Conservation (phyloP, 805 yeast genomes). For the Saccharomycopsis sp. region DNA sequence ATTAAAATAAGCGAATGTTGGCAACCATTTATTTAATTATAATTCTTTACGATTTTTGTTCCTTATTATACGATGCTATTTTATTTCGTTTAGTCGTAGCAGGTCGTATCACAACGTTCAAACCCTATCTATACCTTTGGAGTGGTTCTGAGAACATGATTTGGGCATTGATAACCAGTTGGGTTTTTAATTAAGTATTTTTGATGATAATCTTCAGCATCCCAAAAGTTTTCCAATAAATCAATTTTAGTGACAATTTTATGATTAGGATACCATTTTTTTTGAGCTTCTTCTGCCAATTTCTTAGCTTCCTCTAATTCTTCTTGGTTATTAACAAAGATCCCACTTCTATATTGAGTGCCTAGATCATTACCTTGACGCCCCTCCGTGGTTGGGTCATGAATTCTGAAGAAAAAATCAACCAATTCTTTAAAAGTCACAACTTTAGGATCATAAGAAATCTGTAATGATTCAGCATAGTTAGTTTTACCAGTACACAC, state of each 20-base stretch:
- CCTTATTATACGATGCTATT: no score
- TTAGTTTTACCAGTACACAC: constrained; percentile 77
- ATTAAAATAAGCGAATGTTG: no score
- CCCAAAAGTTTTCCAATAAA: constrained; percentile 66
- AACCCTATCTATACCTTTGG: constrained; percentile 13
- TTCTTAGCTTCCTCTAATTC: constrained; percentile 37
- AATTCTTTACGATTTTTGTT: no score
- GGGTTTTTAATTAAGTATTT: constrained; percentile 74
- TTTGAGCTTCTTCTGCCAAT: constrained; percentile 51
- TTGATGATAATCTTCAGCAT: constrained; percentile 96
- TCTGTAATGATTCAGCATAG: constrained; percentile 76
- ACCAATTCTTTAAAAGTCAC: constrained; percentile 55
- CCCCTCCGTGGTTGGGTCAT: constrained; percentile 85
- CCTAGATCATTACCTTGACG: constrained; percentile 87
- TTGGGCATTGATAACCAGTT: constrained; percentile 82
- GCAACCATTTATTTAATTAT: no score
- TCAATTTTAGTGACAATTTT: constrained; percentile 64
- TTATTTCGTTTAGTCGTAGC: no score
- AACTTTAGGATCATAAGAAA: constrained; percentile 69
- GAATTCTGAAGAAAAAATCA: constrained; percentile 84
- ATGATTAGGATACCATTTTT: constrained; percentile 67
- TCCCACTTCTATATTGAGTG: constrained; percentile 82
- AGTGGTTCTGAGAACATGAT: constrained; percentile 62
- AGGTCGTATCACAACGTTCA: no score
- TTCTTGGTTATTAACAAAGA: constrained; percentile 53